Conservation (phyloP, 164 flowering plant species). For the Vitis amurensis region DNA sequence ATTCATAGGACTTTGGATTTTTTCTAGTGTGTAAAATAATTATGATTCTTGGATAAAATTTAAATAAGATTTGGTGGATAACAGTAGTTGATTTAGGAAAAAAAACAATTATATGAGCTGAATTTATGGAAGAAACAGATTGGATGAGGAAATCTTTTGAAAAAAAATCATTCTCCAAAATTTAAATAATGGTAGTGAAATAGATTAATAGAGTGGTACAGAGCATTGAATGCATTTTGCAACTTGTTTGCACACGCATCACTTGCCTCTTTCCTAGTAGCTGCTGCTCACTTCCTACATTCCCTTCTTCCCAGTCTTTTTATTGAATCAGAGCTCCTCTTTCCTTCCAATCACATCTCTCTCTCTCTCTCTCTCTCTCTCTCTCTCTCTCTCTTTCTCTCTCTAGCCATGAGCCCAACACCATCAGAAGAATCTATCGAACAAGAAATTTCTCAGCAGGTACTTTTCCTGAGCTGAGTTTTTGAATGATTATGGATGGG, state of each 20-base stretch:
- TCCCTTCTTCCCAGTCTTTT: constrained; percentile 17
- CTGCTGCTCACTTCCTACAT: constrained; percentile 23
- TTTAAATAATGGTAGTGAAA: not conserved
- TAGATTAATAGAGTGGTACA: constrained; percentile 9
- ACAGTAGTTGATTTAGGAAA: too few relatives aligned
- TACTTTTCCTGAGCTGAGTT: constrained; percentile 7
- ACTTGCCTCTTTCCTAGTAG: constrained; percentile 24
- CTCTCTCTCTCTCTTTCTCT: not conserved
- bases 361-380: not conserved
- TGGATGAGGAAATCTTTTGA: too few relatives aligned
- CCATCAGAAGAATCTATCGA: constrained; percentile 26
- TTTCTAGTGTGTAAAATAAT: too few relatives aligned
- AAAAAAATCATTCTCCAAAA: too few relatives aligned
- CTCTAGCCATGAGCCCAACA: constrained; percentile 34
- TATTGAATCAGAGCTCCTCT: constrained; percentile 2
- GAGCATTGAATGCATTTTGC: constrained; percentile 38
- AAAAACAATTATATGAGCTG: too few relatives aligned
- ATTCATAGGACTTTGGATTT: too few relatives aligned
- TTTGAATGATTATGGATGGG: too few relatives aligned
- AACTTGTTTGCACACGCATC: constrained; percentile 32
- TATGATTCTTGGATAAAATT: too few relatives aligned
- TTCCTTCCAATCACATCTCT: not conserved
- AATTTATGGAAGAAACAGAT: too few relatives aligned
- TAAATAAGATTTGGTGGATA: too few relatives aligned
- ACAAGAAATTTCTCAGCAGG: constrained; percentile 38